Evolutionary conservation across 225 moss, liverwort and hornwort genomes (phyloP), one percentile per base, ranked within the genome.

Genomic region (Pseudisothecium myosuroides): DNA sequence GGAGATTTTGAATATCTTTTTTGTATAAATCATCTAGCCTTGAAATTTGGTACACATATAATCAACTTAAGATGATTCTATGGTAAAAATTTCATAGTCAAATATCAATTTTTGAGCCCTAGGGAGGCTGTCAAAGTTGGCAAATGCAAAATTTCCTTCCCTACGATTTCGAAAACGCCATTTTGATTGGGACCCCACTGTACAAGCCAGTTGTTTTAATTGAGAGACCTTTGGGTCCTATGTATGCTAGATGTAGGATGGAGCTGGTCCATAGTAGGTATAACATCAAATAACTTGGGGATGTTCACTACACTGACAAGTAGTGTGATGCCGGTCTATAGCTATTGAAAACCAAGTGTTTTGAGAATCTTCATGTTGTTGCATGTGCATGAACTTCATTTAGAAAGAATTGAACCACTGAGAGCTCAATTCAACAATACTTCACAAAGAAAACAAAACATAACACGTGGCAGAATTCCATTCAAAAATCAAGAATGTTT

Each of bases 231-330:
- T 39, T 41, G 26, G 4, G 24, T 41, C 41, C 4, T 9, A 71
- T 71, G 9, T 15, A 15, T 1, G 4, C 15, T 5, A 26, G 7
- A n/a, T n/a, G n/a, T n/a, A n/a, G 7, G 22, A 4, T 7, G 2
- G 22, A n/a, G n/a, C n/a, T n/a, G 13, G 23, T 23, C 39, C 23
- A 68, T 39, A 39, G 13, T 2, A 68, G 8, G 41, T 41, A 69
- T 43, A 15, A 8, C 43, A 43, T 71, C 27, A 43, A 16, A 27
- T 9, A 72, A 41, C 41, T 43, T 14, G 8, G 14, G 14, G 9
- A 26, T 71, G 26, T 43, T 71, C 9, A 26, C 15, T 41, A 5
- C 14, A 41, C 24, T 3, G 3, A 1, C 41, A 71, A 24, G 8
- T 71, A 8, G 41, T 68, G 22, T 68, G 5, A 71, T 71, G 41